phyloP scores from a whole-genome alignment of 2,329 filamentous ascomycete genomes.

The Verticillium nonalfalfae region DNA sequence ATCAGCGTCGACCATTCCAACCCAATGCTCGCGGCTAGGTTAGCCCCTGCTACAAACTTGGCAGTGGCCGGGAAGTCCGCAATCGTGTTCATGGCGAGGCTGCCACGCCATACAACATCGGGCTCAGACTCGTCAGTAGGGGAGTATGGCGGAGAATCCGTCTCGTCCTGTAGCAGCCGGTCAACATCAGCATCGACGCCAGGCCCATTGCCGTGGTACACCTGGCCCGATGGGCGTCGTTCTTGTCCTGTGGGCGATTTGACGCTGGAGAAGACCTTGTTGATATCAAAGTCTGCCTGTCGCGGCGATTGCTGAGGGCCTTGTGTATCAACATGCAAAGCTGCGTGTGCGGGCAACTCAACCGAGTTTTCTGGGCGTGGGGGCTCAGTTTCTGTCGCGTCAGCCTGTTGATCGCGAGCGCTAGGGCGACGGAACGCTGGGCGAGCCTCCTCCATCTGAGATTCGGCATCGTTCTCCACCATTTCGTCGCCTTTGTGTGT shows the following conservation, averaged over 20 bases:
- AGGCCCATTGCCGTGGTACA: constrained; percentile 38
- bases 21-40: constrained; percentile 55
- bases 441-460: constrained; percentile 24
- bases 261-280: constrained; percentile 78
- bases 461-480: constrained; percentile 64
- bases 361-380: constrained; percentile 5
- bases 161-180: constrained; percentile 72
- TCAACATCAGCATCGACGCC: constrained; percentile 86
- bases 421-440: constrained; percentile 27
- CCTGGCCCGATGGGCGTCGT: constrained; percentile 41
- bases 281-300: constrained; percentile 68
- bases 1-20: constrained; percentile 67
- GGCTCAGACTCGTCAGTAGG: constrained; percentile 70
- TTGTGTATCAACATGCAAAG: constrained; percentile 31
- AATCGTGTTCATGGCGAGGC: constrained; percentile 68
- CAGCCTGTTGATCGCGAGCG: constrained; percentile 6
- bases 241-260: constrained; percentile 59
- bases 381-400: not conserved
- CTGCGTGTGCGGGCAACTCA: constrained; percentile 24
- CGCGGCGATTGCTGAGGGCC: constrained; percentile 45
- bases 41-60: constrained; percentile 77
- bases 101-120: constrained; percentile 72
- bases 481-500: constrained; percentile 96
- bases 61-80: constrained; percentile 72
- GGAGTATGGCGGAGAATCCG: constrained; percentile 76